phyloP scores from a whole-genome alignment of 805 yeast species.

The Ascoidea asiatica region DNA sequence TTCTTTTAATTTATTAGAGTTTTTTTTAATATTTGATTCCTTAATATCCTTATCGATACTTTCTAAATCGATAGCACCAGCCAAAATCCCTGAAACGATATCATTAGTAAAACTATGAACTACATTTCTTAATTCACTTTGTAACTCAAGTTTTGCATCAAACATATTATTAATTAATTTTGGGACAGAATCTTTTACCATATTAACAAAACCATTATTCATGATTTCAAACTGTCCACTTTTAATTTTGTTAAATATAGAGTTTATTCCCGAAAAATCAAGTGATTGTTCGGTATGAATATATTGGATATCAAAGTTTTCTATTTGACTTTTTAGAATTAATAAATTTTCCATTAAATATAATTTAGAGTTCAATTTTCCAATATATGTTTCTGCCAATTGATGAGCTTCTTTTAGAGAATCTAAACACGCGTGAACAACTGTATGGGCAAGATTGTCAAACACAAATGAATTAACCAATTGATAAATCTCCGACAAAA shows the following conservation, averaged over 20 bases:
- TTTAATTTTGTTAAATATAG: conserved; percentile 30
- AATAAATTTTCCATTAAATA: conserved; percentile 63
- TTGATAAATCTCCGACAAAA: conserved; percentile 70
- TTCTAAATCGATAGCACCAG: conserved; percentile 2
- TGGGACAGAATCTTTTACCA: conserved; percentile 62
- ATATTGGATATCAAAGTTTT: conserved; percentile 68
- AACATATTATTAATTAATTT: conserved; percentile 69
- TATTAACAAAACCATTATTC: conserved; percentile 23
- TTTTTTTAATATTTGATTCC: background rate
- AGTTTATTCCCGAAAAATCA: conserved; percentile 67
- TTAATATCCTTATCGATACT: conserved; percentile 5
- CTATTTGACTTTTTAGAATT: conserved; percentile 54
- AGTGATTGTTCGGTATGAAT: conserved; percentile 58
- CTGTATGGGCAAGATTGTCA: conserved; percentile 80
- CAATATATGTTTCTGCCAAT: conserved; percentile 30
- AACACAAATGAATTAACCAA: conserved; percentile 65
- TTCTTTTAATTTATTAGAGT: conserved; percentile 26
- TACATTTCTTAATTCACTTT: conserved; percentile 54
- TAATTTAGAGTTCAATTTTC: conserved; percentile 44
- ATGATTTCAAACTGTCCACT: conserved; percentile 14
- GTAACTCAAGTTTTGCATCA: conserved; percentile 66
- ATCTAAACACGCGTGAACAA: conserved; percentile 62
- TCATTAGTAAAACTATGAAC: conserved; percentile 58
- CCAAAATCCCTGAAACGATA: conserved; percentile 34
- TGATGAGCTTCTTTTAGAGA: conserved; percentile 45